These are phyloP conservation scores for Salix dunnii DNA, from an alignment of 345 rosid genomes.

Conservation along the genomic window DNA sequence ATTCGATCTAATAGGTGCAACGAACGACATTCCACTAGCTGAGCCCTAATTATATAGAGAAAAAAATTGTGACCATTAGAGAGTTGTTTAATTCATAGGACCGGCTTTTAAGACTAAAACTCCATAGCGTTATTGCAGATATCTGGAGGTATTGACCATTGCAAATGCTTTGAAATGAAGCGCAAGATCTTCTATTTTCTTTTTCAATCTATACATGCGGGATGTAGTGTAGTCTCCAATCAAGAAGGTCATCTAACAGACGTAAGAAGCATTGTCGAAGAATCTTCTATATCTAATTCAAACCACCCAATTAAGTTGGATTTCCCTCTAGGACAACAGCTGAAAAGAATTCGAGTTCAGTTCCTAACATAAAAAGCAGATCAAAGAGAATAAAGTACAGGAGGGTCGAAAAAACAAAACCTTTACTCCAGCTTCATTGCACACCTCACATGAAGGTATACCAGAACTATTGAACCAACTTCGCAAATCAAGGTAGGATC, in stretches of 20 bases:
- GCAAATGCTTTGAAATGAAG: not conserved
- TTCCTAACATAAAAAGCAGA: not conserved
- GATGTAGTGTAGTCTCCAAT: not conserved
- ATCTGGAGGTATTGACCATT: not conserved
- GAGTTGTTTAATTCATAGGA: not conserved
- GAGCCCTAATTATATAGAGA: not conserved
- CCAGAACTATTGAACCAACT: slow-evolving; percentile 71
- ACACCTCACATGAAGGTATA: slow-evolving; percentile 75
- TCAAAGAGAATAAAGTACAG: not conserved
- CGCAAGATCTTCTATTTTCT: too few relatives aligned
- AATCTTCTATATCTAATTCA: not conserved
- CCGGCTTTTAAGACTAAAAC: too few relatives aligned
- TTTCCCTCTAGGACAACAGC: not conserved
- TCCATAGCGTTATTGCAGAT: not conserved
- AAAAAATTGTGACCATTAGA: not conserved
- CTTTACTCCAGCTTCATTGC: slow-evolving; percentile 92
- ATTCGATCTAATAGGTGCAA: not conserved
- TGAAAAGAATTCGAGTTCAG: not conserved
- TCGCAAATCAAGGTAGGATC: slow-evolving; percentile 81
- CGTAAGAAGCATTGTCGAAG: not conserved
- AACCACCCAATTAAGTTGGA: not conserved
- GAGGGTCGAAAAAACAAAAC: slow-evolving; percentile 29
- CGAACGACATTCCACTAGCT: not conserved
- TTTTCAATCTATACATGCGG: not conserved
- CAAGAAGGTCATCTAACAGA: not conserved